Evolutionary conservation across 305 asterid species (phyloP).

Genomic region (Withania somnifera): DNA sequence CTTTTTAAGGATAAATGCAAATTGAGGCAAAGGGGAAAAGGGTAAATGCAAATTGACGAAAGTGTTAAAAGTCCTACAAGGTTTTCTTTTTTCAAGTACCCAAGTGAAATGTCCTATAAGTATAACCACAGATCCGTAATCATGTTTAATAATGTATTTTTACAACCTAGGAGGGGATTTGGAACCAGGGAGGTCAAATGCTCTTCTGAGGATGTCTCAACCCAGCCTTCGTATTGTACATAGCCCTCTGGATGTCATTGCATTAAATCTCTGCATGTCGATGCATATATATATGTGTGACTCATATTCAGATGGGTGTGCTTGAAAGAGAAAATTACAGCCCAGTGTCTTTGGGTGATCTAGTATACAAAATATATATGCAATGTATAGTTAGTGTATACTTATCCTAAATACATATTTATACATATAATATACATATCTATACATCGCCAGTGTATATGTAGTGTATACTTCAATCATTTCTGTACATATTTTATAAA

Average conservation of each 20-base stretch:
- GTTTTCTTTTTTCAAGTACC: neutral
- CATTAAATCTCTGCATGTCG: neutral
- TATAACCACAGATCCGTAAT: neutral
- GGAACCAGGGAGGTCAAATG: neutral
- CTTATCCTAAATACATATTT: no score
- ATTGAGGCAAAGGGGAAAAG: neutral
- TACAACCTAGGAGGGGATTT: neutral
- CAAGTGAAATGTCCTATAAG: neutral
- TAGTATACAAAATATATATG: no score
- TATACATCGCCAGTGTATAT: no score
- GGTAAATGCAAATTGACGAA: neutral
- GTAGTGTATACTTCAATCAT: no score
- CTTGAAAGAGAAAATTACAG: neutral
- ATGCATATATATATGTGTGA: neutral
- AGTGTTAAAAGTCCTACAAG: neutral
- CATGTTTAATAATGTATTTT: neutral
- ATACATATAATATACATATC: no score
- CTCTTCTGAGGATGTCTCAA: neutral
- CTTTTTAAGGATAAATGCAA: neutral
- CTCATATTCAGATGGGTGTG: neutral
- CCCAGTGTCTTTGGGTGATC: no score
- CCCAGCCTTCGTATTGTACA: neutral
- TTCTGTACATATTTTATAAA: no score
- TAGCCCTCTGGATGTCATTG: neutral
- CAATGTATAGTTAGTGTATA: no score